Percentiles rank a stretch among this genome's conserved stretches.
These are phyloP conservation scores for Aspergillus ellipticus DNA, from an alignment of 495 filamentous ascomycete species.

Conservation along the genomic window DNA sequence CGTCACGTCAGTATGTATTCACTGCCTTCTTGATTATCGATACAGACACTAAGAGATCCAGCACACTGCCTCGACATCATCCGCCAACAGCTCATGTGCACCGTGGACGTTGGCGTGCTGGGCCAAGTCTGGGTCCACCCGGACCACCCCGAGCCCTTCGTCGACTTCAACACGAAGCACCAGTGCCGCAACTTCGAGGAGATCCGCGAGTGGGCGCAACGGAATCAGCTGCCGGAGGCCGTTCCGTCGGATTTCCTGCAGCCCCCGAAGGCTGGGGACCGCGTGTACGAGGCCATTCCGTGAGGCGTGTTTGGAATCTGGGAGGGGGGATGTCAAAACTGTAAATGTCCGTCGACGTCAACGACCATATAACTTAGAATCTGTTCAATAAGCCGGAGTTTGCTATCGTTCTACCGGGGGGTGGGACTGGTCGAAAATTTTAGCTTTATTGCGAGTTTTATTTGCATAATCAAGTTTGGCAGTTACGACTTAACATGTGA, in stretches of 20 bases:
- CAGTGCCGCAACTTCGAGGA: conserved; percentile 51
- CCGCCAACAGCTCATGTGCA: conserved; percentile 52
- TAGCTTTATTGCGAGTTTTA: too few species aligned
- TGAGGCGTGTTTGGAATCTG: too few species aligned
- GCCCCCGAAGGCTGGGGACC: conserved; percentile 31
- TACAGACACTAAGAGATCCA: background rate
- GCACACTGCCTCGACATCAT: conserved; percentile 50
- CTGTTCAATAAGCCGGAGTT: too few species aligned
- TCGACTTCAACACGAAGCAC: conserved; percentile 53
- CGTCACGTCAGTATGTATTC: conserved; percentile 43
- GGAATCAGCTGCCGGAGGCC: conserved; percentile 37
- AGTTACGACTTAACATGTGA: too few species aligned
- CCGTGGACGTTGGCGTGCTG: conserved; percentile 41
- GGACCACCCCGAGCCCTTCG: conserved; percentile 35
- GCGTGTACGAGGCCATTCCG: conserved; percentile 30
- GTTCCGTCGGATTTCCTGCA: conserved; percentile 34
- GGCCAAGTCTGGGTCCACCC: conserved; percentile 48
- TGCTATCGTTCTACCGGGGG: too few species aligned
- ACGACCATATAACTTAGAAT: too few species aligned
- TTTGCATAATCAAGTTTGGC: too few species aligned
- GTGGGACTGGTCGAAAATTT: too few species aligned
- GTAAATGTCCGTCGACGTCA: too few species aligned
- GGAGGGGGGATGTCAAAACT: too few species aligned
- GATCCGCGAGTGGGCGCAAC: conserved; percentile 43
- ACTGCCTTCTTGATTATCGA: background rate